These are phyloP conservation scores for Neopestalotiopsis rosae DNA, from an alignment of 2,329 filamentous ascomycete genomes.

Conservation along the genomic window DNA sequence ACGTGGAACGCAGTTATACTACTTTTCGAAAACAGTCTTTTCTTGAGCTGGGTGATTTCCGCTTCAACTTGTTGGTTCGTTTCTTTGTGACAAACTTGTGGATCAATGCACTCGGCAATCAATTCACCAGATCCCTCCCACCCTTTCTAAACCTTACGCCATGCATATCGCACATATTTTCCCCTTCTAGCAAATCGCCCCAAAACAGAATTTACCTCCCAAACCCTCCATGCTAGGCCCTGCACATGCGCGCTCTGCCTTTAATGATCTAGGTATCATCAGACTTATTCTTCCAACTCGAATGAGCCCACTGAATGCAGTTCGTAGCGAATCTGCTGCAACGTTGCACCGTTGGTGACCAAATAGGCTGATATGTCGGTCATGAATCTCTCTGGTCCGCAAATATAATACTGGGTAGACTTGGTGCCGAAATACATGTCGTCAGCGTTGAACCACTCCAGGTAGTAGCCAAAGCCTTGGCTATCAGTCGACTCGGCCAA, in stretches of 20 bases:
- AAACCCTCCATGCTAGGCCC: neutral
- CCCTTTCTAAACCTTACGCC: neutral
- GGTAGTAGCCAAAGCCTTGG: constrained; percentile 51
- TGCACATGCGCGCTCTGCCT: neutral
- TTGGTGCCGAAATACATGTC: constrained; percentile 52
- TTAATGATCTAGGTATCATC: too few species aligned
- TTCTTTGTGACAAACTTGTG: neutral
- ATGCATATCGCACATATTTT: neutral
- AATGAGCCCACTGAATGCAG: constrained; percentile 21
- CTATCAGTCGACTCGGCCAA: constrained; percentile 49
- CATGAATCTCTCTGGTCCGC: constrained; percentile 62
- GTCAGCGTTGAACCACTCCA: constrained; percentile 47
- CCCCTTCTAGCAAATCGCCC: constrained; percentile 2
- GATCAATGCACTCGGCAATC: neutral
- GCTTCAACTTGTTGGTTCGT: neutral
- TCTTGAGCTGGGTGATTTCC: neutral
- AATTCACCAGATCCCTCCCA: neutral
- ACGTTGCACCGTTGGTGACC: constrained; percentile 43
- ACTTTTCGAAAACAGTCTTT: neutral
- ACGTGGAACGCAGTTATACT: neutral
- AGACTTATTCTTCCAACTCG: constrained; percentile 12
- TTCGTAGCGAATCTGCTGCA: constrained; percentile 19
- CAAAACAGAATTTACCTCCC: neutral
- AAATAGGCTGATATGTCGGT: constrained; percentile 52
- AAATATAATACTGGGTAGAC: constrained; percentile 59